Conservation (phyloP, 2,329 filamentous ascomycete genomes). For the Aspergillus thermomutatus region DNA sequence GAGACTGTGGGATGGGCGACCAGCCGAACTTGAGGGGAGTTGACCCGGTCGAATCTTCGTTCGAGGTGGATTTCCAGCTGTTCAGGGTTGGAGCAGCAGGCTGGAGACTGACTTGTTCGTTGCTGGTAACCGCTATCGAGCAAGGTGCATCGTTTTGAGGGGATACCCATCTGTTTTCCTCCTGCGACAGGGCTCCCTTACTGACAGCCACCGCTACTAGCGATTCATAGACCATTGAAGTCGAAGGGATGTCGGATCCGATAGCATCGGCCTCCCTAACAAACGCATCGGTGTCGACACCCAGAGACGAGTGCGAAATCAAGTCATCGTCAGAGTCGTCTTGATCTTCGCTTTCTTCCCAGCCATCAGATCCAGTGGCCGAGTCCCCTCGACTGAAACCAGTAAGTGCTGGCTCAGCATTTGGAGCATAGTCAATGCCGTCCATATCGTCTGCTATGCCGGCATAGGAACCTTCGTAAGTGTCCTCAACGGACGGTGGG, state of each 20-base stretch:
- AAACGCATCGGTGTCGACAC: constrained; percentile 5
- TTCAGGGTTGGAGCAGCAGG: neutral
- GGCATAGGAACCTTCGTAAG: neutral
- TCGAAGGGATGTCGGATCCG: too few species aligned
- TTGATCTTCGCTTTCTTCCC: constrained; percentile 5
- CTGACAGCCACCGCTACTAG: neutral
- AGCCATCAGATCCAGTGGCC: neutral
- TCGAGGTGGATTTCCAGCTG: neutral
- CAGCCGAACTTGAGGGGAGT: neutral
- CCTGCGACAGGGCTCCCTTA: neutral
- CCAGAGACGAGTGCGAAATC: constrained; percentile 1
- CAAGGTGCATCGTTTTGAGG: neutral
- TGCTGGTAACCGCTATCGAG: neutral
- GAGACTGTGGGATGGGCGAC: neutral
- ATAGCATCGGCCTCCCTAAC: constrained; percentile 2
- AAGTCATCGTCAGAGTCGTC: constrained; percentile 9
- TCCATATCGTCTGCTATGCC: constrained; percentile 1
- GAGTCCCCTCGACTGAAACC: constrained; percentile 4
- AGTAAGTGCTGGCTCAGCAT: neutral
- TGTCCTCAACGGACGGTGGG: constrained; percentile 9
- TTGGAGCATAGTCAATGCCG: constrained; percentile 4
- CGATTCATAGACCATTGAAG: neutral
- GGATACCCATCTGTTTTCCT: neutral
- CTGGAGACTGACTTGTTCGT: neutral
- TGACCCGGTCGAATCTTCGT: neutral